Evolutionary conservation across 2,329 filamentous ascomycete genomes (phyloP), one percentile per base, ranked within the genome.

Genomic region (Cordyceps sp.): DNA sequence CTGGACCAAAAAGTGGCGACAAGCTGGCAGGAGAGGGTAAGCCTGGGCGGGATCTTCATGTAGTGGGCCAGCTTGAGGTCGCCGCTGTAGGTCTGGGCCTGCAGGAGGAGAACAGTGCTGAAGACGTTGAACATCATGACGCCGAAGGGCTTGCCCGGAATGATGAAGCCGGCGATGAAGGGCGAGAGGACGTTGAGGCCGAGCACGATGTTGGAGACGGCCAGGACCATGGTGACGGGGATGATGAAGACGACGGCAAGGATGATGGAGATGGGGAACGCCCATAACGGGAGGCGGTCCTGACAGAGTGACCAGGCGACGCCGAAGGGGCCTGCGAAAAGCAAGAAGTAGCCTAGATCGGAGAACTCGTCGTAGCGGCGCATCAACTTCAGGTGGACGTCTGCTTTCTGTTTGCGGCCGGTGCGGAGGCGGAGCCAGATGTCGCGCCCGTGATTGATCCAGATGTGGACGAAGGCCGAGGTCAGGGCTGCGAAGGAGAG

Each of bases 1-100:
- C 23, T 18, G 10, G 29, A 26, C 33, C 33, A 34, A 4, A 19
- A n/a, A 2, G 33, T 34, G 13, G 33, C 33, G 6, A 29, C 18
- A 2, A 34, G 29, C 25, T 34, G 33, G 16, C 33, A 30, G 10
- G 17, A 34, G 5, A 34, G 31, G 20, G 30, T 46, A 10, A 39
- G 31, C 17, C 54, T 51, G 0, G 58, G 59, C 0, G 62, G 58
- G 13, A 66, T 57, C 42, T 68, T 65, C 34, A 67, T 48, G 44
- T 66, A 65, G 31, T 64, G 61, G 2, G 52, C 62, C 15, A 66
- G 44, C 41, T 66, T 66, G 50, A 66, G 50, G 37, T 66, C 61
- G 29, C 54, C 50, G 2, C 54, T 51, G 33, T 64, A 66, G 25
- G 55, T 60, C 13, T 63, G 49, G 0, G 54, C 60, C 36, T 64